Evolutionary conservation across 768 basidiomycete genomes (phyloP).

Genomic region (Amanita subjunquillea): DNA sequence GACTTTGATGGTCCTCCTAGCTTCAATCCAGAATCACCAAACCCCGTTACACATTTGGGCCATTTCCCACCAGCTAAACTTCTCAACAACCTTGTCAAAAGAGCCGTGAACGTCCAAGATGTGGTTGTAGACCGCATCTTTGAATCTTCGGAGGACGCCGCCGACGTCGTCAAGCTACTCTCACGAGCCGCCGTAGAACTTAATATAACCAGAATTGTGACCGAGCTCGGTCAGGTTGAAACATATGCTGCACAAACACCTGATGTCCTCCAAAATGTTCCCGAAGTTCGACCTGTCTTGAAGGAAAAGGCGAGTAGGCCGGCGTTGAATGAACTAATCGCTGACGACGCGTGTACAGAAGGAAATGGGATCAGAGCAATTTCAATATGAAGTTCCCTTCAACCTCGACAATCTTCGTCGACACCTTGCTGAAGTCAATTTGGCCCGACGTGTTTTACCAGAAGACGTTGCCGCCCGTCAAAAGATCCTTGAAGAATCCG

Average conservation of each 20-base stretch:
- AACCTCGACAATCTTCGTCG: slow-evolving; percentile 64
- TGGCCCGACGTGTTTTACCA: slow-evolving; percentile 52
- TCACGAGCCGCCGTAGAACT: slow-evolving; percentile 52
- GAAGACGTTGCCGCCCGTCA: slow-evolving; percentile 69
- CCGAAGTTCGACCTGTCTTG: slow-evolving; percentile 53
- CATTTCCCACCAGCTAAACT: slow-evolving; percentile 20
- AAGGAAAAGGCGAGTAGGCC: slow-evolving; percentile 24
- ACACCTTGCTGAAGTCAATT: slow-evolving; percentile 52
- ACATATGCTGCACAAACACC: slow-evolving; percentile 25
- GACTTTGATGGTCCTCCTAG: slow-evolving; percentile 13
- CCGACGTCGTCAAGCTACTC: slow-evolving; percentile 41
- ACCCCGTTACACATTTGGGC: slow-evolving; percentile 9
- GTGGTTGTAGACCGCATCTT: slow-evolving; percentile 53
- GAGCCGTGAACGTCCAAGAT: slow-evolving; percentile 35
- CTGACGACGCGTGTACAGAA: background rate
- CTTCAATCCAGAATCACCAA: slow-evolving; percentile 25
- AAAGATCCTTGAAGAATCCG: slow-evolving; percentile 74
- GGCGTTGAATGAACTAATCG: background rate
- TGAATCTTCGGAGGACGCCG: slow-evolving; percentile 42
- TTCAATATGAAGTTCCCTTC: slow-evolving; percentile 48
- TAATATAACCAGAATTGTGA: slow-evolving; percentile 37
- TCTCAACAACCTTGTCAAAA: slow-evolving; percentile 34
- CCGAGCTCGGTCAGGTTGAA: slow-evolving; percentile 47
- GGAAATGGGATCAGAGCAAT: background rate
- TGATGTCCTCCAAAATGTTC: slow-evolving; percentile 41